Conservation (phyloP, 1,139 yeast genomes). For the Hanseniaspora uvarum region DNA sequence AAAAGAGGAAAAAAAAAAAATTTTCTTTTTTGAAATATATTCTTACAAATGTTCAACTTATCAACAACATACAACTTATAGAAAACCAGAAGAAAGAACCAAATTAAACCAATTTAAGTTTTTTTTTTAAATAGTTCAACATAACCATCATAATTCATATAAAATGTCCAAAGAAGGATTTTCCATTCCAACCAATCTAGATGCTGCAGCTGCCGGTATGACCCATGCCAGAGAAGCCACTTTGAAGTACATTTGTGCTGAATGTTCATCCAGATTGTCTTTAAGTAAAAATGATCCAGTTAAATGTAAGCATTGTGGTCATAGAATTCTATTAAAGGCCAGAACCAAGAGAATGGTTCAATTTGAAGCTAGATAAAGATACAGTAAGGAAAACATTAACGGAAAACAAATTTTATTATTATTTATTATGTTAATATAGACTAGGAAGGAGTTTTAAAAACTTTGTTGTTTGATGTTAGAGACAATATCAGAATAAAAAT, state of each 20-base stretch:
- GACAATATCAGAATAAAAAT: no score
- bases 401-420: no score
- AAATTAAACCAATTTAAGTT: no score
- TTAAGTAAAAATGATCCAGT: conserved; percentile 91
- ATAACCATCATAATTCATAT: no score
- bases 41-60: no score
- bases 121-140: no score
- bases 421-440: no score
- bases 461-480: no score
- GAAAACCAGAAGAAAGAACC: no score
- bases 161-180: conserved; percentile 78
- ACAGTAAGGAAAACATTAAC: background rate
- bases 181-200: conserved; percentile 75
- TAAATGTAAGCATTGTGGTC: conserved; percentile 97
- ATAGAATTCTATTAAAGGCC: conserved; percentile 91
- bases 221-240: conserved; percentile 69
- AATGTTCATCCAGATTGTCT: conserved; percentile 83
- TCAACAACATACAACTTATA: no score
- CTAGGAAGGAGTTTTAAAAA: no score
- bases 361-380: conserved; percentile 52
- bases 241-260: conserved; percentile 89
- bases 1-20: background rate
- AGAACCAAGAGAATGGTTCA: conserved; percentile 93
- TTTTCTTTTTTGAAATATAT: background rate
- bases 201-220: conserved; percentile 58